Evolutionary conservation across 2,329 filamentous ascomycete genomes (phyloP), one percentile per base, ranked within the genome.

Genomic region (Paracoccidioides lutzii): DNA sequence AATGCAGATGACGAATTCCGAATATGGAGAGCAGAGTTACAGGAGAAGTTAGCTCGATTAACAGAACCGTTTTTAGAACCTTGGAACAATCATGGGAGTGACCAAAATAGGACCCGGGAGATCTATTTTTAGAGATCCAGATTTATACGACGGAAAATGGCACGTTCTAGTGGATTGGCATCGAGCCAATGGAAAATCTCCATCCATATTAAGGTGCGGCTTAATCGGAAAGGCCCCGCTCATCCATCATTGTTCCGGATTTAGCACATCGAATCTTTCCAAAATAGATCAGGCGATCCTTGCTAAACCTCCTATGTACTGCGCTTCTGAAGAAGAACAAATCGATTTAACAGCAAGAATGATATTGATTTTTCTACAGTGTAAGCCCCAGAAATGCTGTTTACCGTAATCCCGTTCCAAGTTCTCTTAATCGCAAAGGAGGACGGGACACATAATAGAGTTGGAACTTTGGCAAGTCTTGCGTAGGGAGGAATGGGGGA

Each of bases 171-270:
- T 28, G 28, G 3, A 7, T 8, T 35, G 33, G 14, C 9, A 15
- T 22, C 30, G 3, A 52, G 8, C 52, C 30, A 53, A 53, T 53
- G 14, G 8, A 5, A 9, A 22, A n/a, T 5, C 15, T 10, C 32
- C 4, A 2, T 33, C 6, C 22, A 37, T 3, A 41, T 52, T 52
- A 42, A 37, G 15, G 28, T 52, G 38, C 38, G 49, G 37, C 49
- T 52, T 52, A 15, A 30, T 52, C 49, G 49, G 49, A 28, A 52
- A 22, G 12, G 15, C 22, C 32, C 49, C 49, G 14, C 33, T 15
- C 37, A 30, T n/a, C 49, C 49, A 52, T 5, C 14, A 5, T 22
- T 53, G 41, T 53, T 53, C 52, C 51, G 40, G 40, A 53, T 53
- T 43, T 53, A 44, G 51, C 30, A 53, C 35, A 41, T 32, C 33